Evolutionary conservation across 768 basidiomycete genomes (phyloP).

Genomic region (Mrakia hoshinonis): DNA sequence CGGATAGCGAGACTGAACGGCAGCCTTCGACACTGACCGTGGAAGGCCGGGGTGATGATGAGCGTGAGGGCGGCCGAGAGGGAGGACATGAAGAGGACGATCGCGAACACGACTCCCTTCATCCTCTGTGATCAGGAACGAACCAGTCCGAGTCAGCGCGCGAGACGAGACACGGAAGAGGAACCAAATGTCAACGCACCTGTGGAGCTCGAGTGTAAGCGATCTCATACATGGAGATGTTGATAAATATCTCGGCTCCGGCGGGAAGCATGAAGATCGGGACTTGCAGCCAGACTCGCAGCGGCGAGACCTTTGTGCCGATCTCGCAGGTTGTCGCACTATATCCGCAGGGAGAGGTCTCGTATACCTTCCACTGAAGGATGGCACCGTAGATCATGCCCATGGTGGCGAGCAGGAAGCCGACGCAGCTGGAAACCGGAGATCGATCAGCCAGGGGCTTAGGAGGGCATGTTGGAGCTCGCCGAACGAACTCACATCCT

Average conservation of each 20-base stretch:
- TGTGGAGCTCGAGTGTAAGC: constrained; percentile 42
- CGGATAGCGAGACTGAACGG: not conserved
- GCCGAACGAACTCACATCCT: constrained; percentile 27
- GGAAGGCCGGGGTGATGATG: constrained; percentile 31
- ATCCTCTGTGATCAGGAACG: constrained; percentile 3
- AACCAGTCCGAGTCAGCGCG: not conserved
- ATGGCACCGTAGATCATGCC: constrained; percentile 37
- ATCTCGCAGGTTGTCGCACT: constrained; percentile 30
- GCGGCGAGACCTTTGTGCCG: not conserved
- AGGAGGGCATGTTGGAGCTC: not conserved
- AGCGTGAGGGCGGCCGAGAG: constrained; percentile 36
- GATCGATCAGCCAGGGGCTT: constrained; percentile 24
- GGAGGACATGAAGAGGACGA: constrained; percentile 36
- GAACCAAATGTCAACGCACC: not conserved
- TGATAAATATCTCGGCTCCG: constrained; percentile 38
- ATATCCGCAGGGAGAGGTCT: constrained; percentile 38
- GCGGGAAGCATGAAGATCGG: constrained; percentile 37
- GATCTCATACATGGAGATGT: constrained; percentile 39
- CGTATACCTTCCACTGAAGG: constrained; percentile 39
- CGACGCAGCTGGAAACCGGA: constrained; percentile 27
- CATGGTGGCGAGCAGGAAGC: constrained; percentile 31
- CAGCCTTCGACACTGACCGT: not conserved
- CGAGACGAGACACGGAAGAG: not conserved
- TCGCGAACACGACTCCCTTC: constrained; percentile 38
- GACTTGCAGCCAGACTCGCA: constrained; percentile 37